phyloP scores from a whole-genome alignment of 805 yeast species.

The Dipodascopsis tothii region DNA sequence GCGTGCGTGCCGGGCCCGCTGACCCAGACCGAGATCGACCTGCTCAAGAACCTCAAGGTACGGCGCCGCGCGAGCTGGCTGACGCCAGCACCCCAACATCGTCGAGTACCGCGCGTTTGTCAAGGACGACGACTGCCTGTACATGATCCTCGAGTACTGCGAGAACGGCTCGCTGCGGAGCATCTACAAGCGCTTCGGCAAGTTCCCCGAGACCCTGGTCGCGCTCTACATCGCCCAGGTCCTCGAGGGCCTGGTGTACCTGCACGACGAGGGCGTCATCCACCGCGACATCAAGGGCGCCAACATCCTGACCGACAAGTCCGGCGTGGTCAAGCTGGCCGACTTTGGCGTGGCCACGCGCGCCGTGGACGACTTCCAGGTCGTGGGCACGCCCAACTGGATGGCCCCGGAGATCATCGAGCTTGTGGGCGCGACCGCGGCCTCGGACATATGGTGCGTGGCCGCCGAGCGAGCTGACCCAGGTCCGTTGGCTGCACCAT shows the following conservation, averaged over 20 bases:
- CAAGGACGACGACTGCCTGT: conserved; percentile 44
- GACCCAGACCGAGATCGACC: conserved; percentile 60
- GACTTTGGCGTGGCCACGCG: conserved; percentile 70
- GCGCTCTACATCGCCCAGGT: conserved; percentile 47
- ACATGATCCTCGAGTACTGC: conserved; percentile 57
- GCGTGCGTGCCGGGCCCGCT: conserved; percentile 27
- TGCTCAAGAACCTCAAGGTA: conserved; percentile 50
- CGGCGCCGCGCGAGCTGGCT: background rate
- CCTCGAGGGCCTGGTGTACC: conserved; percentile 51
- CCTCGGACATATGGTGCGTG: conserved; percentile 55
- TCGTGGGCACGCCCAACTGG: conserved; percentile 91
- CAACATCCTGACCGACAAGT: conserved; percentile 53
- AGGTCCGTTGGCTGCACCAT: conserved; percentile 91
- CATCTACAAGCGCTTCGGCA: conserved; percentile 44
- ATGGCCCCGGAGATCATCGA: conserved; percentile 95
- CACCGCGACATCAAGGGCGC: conserved; percentile 77
- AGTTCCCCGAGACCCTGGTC: conserved; percentile 50
- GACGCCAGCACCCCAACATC: conserved; percentile 46
- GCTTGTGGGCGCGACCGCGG: conserved; percentile 75
- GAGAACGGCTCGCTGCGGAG: conserved; percentile 60
- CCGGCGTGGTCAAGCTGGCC: conserved; percentile 61
- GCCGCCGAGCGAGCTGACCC: background rate
- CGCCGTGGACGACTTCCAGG: conserved; percentile 23
- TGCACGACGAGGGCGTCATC: conserved; percentile 66
- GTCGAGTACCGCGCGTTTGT: conserved; percentile 65